Conservation (phyloP, 768 basidiomycete genomes). For the Pulveroboletus sp. region DNA sequence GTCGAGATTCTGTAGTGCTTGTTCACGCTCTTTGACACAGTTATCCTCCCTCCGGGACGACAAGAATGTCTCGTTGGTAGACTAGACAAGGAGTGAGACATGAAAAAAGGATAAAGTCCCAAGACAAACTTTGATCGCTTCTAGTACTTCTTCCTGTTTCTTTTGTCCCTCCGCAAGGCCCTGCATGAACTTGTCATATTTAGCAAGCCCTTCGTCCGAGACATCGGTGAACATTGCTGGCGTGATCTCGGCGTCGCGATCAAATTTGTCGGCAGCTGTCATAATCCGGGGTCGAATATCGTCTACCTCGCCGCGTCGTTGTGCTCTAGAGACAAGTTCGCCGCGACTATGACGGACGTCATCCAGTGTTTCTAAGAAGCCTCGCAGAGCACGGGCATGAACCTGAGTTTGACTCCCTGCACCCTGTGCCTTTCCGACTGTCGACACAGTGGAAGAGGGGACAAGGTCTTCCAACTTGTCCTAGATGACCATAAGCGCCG, state of each 20-base stretch:
- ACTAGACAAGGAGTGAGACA: constrained; percentile 34
- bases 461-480: constrained; percentile 62
- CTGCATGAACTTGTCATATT: constrained; percentile 75
- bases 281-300: constrained; percentile 72
- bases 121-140: constrained; percentile 62
- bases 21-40: constrained; percentile 74
- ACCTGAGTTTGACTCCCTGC: constrained; percentile 51
- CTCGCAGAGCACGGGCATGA: constrained; percentile 69
- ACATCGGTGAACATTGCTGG: constrained; percentile 88
- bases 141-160: constrained; percentile 65
- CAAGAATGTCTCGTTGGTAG: constrained; percentile 70
- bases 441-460: constrained; percentile 58
- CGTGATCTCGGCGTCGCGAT: constrained; percentile 65
- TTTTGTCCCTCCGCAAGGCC: constrained; percentile 50
- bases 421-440: constrained; percentile 29
- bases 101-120: background rate
- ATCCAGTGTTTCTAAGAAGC: constrained; percentile 77
- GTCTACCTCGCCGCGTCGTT: constrained; percentile 59
- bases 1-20: constrained; percentile 79
- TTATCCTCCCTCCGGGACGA: constrained; percentile 77
- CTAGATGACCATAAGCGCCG: constrained; percentile 35
- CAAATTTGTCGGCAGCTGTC: constrained; percentile 62
- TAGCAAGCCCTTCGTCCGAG: constrained; percentile 72
- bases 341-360: constrained; percentile 60
- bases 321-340: constrained; percentile 63